Conservation (phyloP, 176 grass and related monocot genomes). For the Oryza nivara region DNA sequence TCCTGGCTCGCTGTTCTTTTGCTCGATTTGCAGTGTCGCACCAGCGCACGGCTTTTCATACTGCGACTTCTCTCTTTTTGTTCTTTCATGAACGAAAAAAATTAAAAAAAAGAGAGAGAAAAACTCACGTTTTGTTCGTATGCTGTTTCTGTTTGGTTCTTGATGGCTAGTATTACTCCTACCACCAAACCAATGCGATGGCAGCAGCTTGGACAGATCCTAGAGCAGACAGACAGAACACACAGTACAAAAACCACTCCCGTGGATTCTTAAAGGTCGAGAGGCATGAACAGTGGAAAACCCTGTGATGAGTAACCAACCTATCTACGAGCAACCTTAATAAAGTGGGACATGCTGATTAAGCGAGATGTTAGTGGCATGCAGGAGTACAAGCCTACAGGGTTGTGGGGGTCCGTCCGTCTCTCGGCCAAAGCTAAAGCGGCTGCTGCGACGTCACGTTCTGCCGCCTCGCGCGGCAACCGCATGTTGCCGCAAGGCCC, state of each 20-base stretch:
- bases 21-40: conserved; percentile 1
- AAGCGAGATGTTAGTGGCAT: neutral
- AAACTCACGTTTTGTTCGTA: neutral
- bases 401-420: no score
- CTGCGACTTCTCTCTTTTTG: neutral
- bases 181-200: neutral
- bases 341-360: neutral
- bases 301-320: neutral
- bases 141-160: neutral
- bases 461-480: conserved; percentile 1
- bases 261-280: neutral
- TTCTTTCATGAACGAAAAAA: conserved; percentile 17
- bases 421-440: conserved; percentile 13
- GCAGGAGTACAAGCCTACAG: neutral
- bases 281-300: neutral
- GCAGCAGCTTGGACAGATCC: neutral
- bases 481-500: conserved; percentile 16
- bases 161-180: neutral
- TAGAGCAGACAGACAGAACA: neutral
- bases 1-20: neutral
- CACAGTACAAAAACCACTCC: neutral
- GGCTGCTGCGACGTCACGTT: conserved; percentile 48
- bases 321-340: neutral
- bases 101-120: neutral
- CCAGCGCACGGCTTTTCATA: conserved; percentile 11